Percentiles rank a stretch among this genome's conserved stretches.
These are phyloP conservation scores for Eragrostis curvula DNA, from an alignment of 176 grass and related monocot species.

Conservation along the genomic window DNA sequence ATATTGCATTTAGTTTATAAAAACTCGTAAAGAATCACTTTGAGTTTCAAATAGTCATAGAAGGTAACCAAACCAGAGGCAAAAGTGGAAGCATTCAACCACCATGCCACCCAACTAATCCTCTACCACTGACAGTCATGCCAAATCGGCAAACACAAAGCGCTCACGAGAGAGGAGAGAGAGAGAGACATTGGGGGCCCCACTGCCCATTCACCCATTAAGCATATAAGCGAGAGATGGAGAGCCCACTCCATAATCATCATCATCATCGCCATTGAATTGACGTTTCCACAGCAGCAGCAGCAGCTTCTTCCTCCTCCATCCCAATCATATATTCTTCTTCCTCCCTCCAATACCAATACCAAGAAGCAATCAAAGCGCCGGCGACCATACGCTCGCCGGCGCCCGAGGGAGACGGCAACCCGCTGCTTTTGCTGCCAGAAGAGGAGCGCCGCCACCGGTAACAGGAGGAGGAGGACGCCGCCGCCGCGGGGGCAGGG, in stretches of 20 bases:
- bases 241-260: not conserved
- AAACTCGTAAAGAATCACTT: too few species aligned
- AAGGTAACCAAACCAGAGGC: not conserved
- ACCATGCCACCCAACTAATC: not conserved
- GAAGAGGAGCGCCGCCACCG: not conserved
- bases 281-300: slow-evolving; percentile 8
- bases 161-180: not conserved
- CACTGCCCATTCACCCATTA: not conserved
- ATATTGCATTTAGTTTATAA: too few species aligned
- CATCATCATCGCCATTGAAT: not conserved
- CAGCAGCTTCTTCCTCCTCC: not conserved
- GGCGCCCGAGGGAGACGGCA: too few species aligned
- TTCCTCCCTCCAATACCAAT: not conserved
- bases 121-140: not conserved
- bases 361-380: slow-evolving; percentile 29
- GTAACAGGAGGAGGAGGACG: slow-evolving; percentile 4
- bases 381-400: slow-evolving; percentile 17
- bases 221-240: slow-evolving; percentile 15
- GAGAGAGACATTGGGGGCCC: not conserved
- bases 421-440: not conserved
- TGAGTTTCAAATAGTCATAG: too few species aligned
- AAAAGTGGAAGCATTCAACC: not conserved
- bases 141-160: not conserved
- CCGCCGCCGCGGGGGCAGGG: not conserved
- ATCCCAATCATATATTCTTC: slow-evolving; percentile 17